Base-by-base conservation (phyloP, 164 flowering plant species). In the Tinospora cordifolia region DNA sequence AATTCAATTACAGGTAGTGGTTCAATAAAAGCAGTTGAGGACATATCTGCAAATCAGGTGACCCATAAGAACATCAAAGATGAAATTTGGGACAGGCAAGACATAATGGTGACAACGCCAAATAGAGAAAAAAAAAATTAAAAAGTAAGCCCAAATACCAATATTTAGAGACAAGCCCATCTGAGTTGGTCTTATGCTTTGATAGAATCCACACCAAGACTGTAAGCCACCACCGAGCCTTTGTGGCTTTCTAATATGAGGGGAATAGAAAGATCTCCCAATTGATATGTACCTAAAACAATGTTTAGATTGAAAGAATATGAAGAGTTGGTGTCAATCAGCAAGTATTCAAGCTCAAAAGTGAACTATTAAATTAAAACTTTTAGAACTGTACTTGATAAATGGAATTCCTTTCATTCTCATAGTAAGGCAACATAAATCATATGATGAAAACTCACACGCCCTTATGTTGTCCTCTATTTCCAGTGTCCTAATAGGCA, bases 151-250 rank as follows among this genome's bases (percentile, higher is more conserved):
- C 30, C 60, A 70, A 30, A 10, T 44, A 90, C 93, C 93, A 72
- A 90, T 88, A 66, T 90, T 90, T 8, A 88, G 82, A 13, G 96
- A 86, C 71, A 90, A 69, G 13, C 96, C 96, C 92, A 87, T 90
- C 69, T 87, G 92, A 27, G 93, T 88, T 4, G 93, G 96, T 22
- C 84, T 75, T 22, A 90, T 72, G 58, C 90, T 88, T 74, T 90
- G 90, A 60, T 88, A 88, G 78, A 88, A 90, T n/a, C 93, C 96
- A 65, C 86, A 72, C 91, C 96, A 90, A 44, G 84, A 75, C 62
- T 90, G 81, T 24, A 90, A 72, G 3, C 96, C 93, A 36, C 73
- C 84, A 27, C 90, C 91, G 1, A 88, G 78, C 27, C 75, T 70
- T 44, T 82, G 82, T 22, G 81, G 80, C 67, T 66, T 82, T 62